phyloP scores from a whole-genome alignment of 176 grass and related monocot genomes.

The Triticum turgidum region DNA sequence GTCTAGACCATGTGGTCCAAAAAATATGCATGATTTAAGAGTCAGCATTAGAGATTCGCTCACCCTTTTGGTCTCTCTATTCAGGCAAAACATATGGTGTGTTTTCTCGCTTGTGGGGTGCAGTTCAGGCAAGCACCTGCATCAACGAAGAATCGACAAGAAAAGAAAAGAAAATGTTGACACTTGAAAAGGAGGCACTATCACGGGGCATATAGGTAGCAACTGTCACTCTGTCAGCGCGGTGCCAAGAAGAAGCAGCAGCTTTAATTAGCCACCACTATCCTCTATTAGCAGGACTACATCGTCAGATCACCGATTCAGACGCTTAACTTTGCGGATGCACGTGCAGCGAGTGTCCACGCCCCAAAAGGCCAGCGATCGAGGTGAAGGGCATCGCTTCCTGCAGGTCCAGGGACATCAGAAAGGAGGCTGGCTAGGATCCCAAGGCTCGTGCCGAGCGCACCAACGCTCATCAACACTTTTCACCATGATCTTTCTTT shows the following conservation, averaged over 20 bases:
- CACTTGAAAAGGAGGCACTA: not conserved
- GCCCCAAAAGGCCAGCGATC: not conserved
- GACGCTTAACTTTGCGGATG: not conserved
- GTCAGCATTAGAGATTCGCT: no score
- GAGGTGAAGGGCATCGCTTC: not conserved
- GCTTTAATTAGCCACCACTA: not conserved
- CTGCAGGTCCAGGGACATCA: constrained; percentile 1
- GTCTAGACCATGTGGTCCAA: no score
- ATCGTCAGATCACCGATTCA: not conserved
- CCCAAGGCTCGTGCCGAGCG: not conserved
- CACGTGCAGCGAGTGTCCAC: not conserved
- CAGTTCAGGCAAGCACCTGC: not conserved
- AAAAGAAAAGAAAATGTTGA: not conserved
- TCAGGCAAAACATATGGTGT: not conserved
- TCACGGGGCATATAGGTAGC: not conserved
- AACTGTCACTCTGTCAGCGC: not conserved
- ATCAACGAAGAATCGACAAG: not conserved
- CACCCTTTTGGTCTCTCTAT: no score
- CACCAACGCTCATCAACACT: not conserved
- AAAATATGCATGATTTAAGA: no score
- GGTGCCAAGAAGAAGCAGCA: not conserved
- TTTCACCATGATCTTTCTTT: no score
- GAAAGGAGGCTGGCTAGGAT: not conserved
- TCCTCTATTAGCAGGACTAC: not conserved
- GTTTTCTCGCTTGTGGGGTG: not conserved